Evolutionary conservation across 805 yeast species (phyloP).

Genomic region (Candida morakotiae): DNA sequence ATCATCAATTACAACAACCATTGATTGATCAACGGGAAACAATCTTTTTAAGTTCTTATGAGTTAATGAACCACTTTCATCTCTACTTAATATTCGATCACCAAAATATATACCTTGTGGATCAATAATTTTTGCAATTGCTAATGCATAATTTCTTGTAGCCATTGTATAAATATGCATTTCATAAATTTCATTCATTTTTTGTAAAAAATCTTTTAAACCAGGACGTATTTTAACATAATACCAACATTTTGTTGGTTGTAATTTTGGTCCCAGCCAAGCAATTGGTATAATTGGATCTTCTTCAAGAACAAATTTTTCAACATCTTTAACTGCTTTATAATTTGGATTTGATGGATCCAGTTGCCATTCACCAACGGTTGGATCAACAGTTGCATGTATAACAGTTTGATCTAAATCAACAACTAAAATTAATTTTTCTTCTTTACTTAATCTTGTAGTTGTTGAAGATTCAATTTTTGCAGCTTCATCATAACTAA

Average conservation of each 20-base stretch:
- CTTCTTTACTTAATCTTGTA: constrained; percentile 52
- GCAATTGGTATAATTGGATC: constrained; percentile 56
- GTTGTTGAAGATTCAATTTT: constrained; percentile 71
- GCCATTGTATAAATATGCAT: constrained; percentile 98
- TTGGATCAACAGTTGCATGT: constrained; percentile 97
- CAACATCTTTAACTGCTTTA: constrained; percentile 78
- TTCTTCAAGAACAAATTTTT: constrained; percentile 73
- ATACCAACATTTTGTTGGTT: constrained; percentile 72
- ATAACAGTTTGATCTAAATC: constrained; percentile 97
- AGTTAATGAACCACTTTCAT: constrained; percentile 89
- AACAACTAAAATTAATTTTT: constrained; percentile 83
- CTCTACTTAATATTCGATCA: constrained; percentile 86
- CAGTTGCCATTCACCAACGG: constrained; percentile 92
- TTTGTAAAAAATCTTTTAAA: constrained; percentile 63
- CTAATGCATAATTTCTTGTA: constrained; percentile 85
- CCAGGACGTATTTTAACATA: constrained; percentile 93
- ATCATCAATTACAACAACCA: constrained; percentile 96
- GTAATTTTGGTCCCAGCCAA: constrained; percentile 57
- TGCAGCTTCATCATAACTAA: constrained; percentile 82
- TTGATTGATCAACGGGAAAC: constrained; percentile 92
- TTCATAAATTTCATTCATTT: constrained; percentile 66
- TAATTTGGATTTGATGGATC: constrained; percentile 85
- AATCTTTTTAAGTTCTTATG: constrained; percentile 83
- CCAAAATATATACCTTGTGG: constrained; percentile 86
- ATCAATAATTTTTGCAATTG: constrained; percentile 86